These are phyloP conservation scores for Acanthamoeba sp. DNA, from an alignment of 208 protist genomes.

Conservation along the genomic window DNA sequence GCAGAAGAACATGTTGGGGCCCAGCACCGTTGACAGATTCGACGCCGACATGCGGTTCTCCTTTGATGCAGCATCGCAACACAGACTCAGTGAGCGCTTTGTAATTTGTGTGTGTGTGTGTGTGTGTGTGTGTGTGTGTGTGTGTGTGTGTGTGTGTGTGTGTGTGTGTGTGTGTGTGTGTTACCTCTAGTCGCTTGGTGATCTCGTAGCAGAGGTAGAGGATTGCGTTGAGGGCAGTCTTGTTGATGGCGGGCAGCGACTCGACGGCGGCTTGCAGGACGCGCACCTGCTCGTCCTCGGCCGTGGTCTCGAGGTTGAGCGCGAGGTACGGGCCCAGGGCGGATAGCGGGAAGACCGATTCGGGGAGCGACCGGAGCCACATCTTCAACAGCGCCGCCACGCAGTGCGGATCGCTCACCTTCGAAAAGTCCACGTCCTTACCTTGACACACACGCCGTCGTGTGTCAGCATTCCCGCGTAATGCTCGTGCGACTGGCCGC, in stretches of 20 bases:
- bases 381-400: slow-evolving; percentile 7
- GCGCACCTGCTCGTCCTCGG: slow-evolving; percentile 5
- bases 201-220: slow-evolving; percentile 55
- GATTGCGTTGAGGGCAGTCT: neutral
- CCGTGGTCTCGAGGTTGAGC: neutral
- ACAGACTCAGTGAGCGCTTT: neutral
- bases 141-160: neutral
- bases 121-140: neutral
- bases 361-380: slow-evolving; percentile 2
- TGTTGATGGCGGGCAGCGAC: neutral
- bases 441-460: too few species aligned
- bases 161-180: neutral
- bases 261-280: slow-evolving; percentile 1
- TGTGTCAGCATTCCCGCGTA: too few species aligned
- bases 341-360: neutral
- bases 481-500: too few species aligned
- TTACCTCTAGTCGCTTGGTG: neutral
- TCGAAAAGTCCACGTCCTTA: slow-evolving; percentile 7
- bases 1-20: slow-evolving; percentile 32
- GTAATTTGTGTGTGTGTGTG: neutral
- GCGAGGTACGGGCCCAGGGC: neutral
- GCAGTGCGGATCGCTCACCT: slow-evolving; percentile 14
- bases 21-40: slow-evolving; percentile 22
- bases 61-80: neutral
- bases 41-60: slow-evolving; percentile 50